Conservation (phyloP, 306 rosid species). For the Vigna reflexopilosa region DNA sequence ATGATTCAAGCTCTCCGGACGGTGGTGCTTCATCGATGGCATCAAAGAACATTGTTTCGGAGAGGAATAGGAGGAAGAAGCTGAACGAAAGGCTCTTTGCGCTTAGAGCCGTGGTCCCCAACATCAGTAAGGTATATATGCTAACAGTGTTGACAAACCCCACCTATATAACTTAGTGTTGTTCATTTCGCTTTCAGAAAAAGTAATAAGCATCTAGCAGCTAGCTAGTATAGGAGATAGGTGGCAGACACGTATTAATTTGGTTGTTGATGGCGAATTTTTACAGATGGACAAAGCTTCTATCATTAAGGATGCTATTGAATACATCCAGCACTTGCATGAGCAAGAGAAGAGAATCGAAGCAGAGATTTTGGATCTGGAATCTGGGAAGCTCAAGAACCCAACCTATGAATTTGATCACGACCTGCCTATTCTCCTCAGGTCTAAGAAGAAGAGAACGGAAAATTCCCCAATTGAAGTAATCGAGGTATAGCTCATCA, state of each 20-base stretch:
- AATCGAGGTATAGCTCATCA: constrained; percentile 52
- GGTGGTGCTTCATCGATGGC: constrained; percentile 73
- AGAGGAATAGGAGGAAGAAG: constrained; percentile 85
- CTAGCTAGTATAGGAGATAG: not conserved
- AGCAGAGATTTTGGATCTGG: constrained; percentile 75
- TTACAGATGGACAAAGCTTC: constrained; percentile 90
- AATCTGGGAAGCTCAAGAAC: constrained; percentile 55
- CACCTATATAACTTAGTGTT: not conserved
- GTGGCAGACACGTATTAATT: not conserved
- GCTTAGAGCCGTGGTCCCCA: constrained; percentile 86
- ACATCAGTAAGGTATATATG: constrained; percentile 71
- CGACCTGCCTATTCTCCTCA: constrained; percentile 54
- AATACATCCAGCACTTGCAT: constrained; percentile 69
- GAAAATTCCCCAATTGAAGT: constrained; percentile 63
- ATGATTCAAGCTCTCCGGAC: constrained; percentile 86
- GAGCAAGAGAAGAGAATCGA: constrained; percentile 72
- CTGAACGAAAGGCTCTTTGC: constrained; percentile 80
- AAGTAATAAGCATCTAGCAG: not conserved
- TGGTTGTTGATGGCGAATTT: not conserved
- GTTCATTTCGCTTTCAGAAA: not conserved
- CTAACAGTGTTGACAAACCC: not conserved
- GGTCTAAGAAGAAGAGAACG: constrained; percentile 68
- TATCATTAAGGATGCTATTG: constrained; percentile 82
- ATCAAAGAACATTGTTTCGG: constrained; percentile 77
- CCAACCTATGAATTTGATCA: constrained; percentile 44